Evolutionary conservation across 2,329 filamentous ascomycete species (phyloP).

Genomic region (Domatiomyces globalis): DNA sequence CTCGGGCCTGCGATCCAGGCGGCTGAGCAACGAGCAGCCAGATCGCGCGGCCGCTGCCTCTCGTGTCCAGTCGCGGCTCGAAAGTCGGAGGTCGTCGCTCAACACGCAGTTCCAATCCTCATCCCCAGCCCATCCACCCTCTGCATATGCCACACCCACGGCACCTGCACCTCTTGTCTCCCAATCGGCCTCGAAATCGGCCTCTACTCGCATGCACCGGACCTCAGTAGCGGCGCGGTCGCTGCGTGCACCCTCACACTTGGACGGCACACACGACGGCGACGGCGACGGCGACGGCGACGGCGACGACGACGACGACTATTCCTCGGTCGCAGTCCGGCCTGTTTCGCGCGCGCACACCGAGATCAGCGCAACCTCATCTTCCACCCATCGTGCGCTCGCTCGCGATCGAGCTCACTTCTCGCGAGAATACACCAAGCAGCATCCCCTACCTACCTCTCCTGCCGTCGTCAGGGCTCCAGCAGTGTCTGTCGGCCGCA

Average conservation of each 20-base stretch:
- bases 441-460: conserved; percentile 19
- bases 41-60: conserved; percentile 18
- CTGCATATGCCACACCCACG: not conserved
- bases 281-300: no score
- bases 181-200: no score
- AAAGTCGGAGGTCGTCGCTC: conserved; percentile 23
- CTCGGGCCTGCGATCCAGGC: conserved; percentile 24
- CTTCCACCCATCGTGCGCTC: conserved; percentile 17
- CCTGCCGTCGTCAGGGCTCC: not conserved
- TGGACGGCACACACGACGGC: conserved; percentile 23
- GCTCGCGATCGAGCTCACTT: conserved; percentile 22
- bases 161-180: not conserved
- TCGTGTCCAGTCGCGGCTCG: conserved; percentile 24
- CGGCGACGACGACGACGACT: conserved; percentile 27
- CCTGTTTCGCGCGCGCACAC: conserved; percentile 31
- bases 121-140: not conserved
- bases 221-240: conserved; percentile 27
- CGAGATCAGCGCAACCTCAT: conserved; percentile 21
- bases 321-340: conserved; percentile 18
- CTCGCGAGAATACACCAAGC: conserved; percentile 22
- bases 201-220: conserved; percentile 23
- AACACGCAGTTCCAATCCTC: conserved; percentile 6
- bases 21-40: conserved; percentile 27
- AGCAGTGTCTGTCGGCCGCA: not conserved
- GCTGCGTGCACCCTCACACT: conserved; percentile 22